phyloP scores from a whole-genome alignment of 1,139 yeast genomes.

The Debaryomycetaceae sp. region DNA sequence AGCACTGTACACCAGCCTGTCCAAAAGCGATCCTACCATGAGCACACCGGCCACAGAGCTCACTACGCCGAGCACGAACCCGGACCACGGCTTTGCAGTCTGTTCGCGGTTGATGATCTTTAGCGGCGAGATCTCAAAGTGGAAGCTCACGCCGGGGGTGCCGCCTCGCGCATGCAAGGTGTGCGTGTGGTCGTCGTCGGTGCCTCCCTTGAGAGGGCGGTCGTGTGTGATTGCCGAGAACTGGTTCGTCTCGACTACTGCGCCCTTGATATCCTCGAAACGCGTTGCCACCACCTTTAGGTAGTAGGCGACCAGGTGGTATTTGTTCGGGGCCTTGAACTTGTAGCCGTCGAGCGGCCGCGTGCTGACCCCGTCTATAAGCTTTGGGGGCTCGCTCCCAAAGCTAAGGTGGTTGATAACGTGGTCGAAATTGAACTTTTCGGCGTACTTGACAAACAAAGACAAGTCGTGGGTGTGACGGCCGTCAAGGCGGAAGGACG shows the following conservation, averaged over 20 bases:
- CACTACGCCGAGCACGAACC: conserved; percentile 74
- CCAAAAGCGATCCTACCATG: conserved; percentile 84
- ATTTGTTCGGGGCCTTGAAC: conserved; percentile 35
- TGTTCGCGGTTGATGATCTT: conserved; percentile 81
- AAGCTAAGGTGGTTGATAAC: conserved; percentile 70
- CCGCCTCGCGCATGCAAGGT: conserved; percentile 83
- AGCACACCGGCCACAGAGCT: conserved; percentile 90
- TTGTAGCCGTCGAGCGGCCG: conserved; percentile 63
- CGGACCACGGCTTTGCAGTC: conserved; percentile 72
- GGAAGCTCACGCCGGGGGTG: conserved; percentile 77
- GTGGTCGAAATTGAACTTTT: conserved; percentile 62
- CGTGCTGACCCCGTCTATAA: conserved; percentile 19
- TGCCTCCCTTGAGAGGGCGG: conserved; percentile 75
- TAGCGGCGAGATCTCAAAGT: conserved; percentile 87
- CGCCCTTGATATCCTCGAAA: conserved; percentile 49
- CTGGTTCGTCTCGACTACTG: conserved; percentile 71
- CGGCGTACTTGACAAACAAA: conserved; percentile 43
- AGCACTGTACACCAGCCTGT: conserved; percentile 83
- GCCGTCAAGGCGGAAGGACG: conserved; percentile 41
- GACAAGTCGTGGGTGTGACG: conserved; percentile 81
- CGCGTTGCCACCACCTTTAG: conserved; percentile 87
- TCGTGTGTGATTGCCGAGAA: conserved; percentile 87
- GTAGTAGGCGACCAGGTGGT: conserved; percentile 65
- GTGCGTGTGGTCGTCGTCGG: conserved; percentile 83
- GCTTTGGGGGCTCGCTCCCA: conserved; percentile 47